These are phyloP conservation scores for Gossypium sturtianum DNA, from an alignment of 345 rosid species.

Conservation along the genomic window DNA sequence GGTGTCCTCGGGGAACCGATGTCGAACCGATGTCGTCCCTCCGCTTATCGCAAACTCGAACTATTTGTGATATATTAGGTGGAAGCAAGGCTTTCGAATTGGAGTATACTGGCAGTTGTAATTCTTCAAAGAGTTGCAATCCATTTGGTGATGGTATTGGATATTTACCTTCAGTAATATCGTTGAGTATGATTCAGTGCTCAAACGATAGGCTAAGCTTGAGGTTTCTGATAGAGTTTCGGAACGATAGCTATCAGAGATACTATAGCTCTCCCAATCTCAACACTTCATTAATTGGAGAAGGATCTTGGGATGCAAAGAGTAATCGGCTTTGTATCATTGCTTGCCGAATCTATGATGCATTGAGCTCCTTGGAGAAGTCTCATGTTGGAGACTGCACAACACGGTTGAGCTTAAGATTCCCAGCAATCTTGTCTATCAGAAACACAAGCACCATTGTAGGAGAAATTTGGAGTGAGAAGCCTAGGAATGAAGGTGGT, in stretches of 20 bases:
- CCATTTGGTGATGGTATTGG: slow-evolving; percentile 17
- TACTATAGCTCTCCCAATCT: slow-evolving; percentile 5
- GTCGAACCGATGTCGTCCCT: slow-evolving; percentile 9
- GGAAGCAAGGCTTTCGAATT: slow-evolving; percentile 21
- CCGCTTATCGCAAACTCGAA: neutral
- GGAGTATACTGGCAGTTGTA: slow-evolving; percentile 15
- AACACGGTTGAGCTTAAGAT: slow-evolving; percentile 27
- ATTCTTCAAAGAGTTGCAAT: slow-evolving; percentile 17
- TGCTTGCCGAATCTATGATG: slow-evolving; percentile 29
- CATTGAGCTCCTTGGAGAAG: slow-evolving; percentile 16
- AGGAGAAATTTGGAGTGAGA: slow-evolving; percentile 35
- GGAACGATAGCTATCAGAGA: neutral
- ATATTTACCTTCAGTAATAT: slow-evolving; percentile 23
- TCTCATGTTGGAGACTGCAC: slow-evolving; percentile 42
- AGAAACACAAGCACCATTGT: slow-evolving; percentile 16
- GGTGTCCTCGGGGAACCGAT: slow-evolving; percentile 8
- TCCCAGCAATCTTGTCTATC: slow-evolving; percentile 33
- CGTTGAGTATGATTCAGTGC: slow-evolving; percentile 26
- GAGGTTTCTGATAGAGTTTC: slow-evolving; percentile 20
- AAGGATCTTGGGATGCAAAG: slow-evolving; percentile 44
- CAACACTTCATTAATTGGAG: slow-evolving; percentile 31
- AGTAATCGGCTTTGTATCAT: slow-evolving; percentile 26
- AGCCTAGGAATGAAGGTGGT: slow-evolving; percentile 23
- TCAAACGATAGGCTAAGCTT: slow-evolving; percentile 9
- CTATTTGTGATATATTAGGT: slow-evolving; percentile 17